These are phyloP conservation scores for Mortierella antarctica DNA, from an alignment of 192 early-diverging fungal genomes.

Conservation along the genomic window DNA sequence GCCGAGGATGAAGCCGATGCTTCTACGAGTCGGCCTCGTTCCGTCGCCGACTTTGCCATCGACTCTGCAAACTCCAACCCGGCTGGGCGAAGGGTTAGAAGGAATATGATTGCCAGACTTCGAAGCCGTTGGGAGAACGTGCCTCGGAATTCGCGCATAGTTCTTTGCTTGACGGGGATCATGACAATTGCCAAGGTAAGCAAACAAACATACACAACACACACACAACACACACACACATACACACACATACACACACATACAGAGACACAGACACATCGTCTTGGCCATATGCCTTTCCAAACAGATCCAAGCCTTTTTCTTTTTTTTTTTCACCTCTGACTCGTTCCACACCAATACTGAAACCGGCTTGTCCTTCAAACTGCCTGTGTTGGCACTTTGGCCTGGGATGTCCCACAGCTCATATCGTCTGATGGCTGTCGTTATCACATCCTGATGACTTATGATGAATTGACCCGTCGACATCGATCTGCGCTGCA, in stretches of 20 bases:
- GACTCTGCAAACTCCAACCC: constrained; percentile 26
- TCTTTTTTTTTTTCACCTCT: too few relatives aligned
- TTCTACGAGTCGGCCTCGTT: constrained; percentile 24
- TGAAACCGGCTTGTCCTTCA: too few relatives aligned
- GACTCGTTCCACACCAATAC: too few relatives aligned
- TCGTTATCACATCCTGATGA: too few relatives aligned
- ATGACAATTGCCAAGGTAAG: constrained; percentile 53
- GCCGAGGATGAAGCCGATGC: neutral
- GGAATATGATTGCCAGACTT: constrained; percentile 51
- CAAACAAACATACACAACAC: neutral
- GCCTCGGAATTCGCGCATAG: constrained; percentile 54
- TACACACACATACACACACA: neutral
- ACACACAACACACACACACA: neutral
- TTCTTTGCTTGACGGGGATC: constrained; percentile 39
- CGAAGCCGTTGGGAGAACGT: constrained; percentile 48
- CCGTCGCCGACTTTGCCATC: constrained; percentile 32
- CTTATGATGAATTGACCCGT: too few relatives aligned
- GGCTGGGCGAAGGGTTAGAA: constrained; percentile 54
- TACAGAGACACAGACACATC: neutral
- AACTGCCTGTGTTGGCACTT: too few relatives aligned
- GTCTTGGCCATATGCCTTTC: too few relatives aligned
- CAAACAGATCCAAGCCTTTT: too few relatives aligned
- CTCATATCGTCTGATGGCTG: too few relatives aligned
- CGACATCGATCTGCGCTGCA: too few relatives aligned
- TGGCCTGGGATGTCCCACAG: too few relatives aligned